Conservation (phyloP, 768 basidiomycete genomes). For the Sporobolomyces phaffii region DNA sequence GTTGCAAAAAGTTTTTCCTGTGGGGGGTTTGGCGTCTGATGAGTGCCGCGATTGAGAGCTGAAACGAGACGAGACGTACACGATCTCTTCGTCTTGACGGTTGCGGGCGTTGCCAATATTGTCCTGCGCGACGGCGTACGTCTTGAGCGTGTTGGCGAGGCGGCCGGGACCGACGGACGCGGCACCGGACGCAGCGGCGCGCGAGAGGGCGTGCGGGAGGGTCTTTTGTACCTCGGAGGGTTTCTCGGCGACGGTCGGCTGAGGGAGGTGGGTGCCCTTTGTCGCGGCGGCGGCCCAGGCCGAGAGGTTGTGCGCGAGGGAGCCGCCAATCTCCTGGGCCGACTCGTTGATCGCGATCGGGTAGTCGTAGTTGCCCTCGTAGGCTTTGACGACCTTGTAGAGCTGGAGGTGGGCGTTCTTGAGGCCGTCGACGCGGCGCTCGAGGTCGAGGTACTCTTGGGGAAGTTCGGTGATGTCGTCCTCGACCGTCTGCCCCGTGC, state of each 20-base stretch:
- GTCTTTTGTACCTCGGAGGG: slow-evolving; percentile 78
- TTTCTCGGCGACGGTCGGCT: slow-evolving; percentile 54
- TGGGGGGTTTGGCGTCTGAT: too few species aligned
- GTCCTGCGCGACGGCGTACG: slow-evolving; percentile 77
- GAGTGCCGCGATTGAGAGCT: too few species aligned
- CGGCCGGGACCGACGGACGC: slow-evolving; percentile 57
- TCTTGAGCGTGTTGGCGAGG: slow-evolving; percentile 67
- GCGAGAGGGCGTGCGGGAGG: slow-evolving; percentile 84
- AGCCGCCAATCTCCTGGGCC: slow-evolving; percentile 62
- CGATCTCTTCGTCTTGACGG: slow-evolving; percentile 28
- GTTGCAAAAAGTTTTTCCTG: slow-evolving; percentile 58
- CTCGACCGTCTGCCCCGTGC: slow-evolving; percentile 76
- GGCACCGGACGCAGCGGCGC: slow-evolving; percentile 64
- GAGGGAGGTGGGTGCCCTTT: slow-evolving; percentile 52
- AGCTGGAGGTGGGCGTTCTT: slow-evolving; percentile 52
- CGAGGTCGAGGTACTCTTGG: slow-evolving; percentile 91
- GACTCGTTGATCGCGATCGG: slow-evolving; percentile 72
- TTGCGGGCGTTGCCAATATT: slow-evolving; percentile 63
- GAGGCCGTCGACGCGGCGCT: slow-evolving; percentile 87
- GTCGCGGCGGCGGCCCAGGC: slow-evolving; percentile 63
- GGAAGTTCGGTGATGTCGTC: slow-evolving; percentile 27
- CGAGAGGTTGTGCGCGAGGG: slow-evolving; percentile 67
- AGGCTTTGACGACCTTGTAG: slow-evolving; percentile 74
- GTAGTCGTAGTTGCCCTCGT: slow-evolving; percentile 61
- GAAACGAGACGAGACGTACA: background rate